phyloP scores from a whole-genome alignment of 768 basidiomycete species.

The Epithele typhae region DNA sequence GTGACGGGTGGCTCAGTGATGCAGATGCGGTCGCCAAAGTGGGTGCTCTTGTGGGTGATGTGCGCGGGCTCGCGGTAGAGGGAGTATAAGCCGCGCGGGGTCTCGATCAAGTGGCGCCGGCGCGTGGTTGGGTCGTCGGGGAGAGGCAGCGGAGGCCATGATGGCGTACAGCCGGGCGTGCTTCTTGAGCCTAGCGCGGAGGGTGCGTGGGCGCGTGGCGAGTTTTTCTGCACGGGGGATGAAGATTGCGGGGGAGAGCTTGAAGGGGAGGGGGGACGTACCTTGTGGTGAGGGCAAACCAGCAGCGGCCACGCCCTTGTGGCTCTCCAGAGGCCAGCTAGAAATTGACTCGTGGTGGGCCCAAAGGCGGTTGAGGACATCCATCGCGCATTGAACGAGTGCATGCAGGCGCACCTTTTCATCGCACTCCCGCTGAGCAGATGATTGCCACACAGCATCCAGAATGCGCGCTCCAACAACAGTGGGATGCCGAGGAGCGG shows the following conservation, averaged over 20 bases:
- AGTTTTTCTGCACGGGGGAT: slow-evolving; percentile 10
- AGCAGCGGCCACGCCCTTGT: slow-evolving; percentile 47
- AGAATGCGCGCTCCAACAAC: too few species aligned
- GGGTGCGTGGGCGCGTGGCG: slow-evolving; percentile 8
- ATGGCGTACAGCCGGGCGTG: slow-evolving; percentile 43
- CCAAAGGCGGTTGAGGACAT: slow-evolving; percentile 43
- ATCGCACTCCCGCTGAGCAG: too few species aligned
- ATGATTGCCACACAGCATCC: too few species aligned
- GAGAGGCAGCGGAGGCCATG: slow-evolving; percentile 41
- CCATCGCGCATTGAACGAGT: too few species aligned
- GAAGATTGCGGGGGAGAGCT: neutral
- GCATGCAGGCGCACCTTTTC: too few species aligned
- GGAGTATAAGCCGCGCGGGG: slow-evolving; percentile 46
- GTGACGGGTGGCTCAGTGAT: slow-evolving; percentile 43
- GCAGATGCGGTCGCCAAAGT: slow-evolving; percentile 19
- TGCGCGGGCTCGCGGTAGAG: slow-evolving; percentile 32
- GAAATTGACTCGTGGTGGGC: slow-evolving; percentile 27
- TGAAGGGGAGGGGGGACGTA: slow-evolving; percentile 15
- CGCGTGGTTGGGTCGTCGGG: slow-evolving; percentile 2
- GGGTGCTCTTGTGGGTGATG: slow-evolving; percentile 10
- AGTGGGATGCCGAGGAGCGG: too few species aligned
- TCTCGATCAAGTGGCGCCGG: slow-evolving; percentile 16
- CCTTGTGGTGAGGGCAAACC: slow-evolving; percentile 54
- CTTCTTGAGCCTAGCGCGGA: slow-evolving; percentile 26
- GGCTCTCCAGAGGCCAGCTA: slow-evolving; percentile 56